phyloP scores from a whole-genome alignment of 2,329 filamentous ascomycete species.

The Tolypocladium pustulatum region DNA sequence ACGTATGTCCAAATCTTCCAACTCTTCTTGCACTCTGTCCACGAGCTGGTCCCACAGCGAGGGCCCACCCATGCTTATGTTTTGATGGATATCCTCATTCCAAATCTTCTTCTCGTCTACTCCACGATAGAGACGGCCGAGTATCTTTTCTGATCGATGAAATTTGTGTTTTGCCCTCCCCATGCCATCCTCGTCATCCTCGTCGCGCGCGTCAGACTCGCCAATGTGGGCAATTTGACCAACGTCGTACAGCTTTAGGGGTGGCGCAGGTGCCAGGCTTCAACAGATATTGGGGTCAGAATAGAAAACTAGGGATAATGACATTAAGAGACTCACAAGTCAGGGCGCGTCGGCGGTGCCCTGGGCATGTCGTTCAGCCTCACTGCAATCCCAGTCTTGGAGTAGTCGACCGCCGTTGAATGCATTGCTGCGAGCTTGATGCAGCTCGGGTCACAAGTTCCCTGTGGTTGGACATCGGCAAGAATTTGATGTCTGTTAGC shows the following conservation, averaged over 20 bases:
- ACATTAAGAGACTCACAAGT: slow-evolving; percentile 36
- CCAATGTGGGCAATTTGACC: slow-evolving; percentile 27
- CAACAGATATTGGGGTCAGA: background rate
- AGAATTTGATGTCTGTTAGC: slow-evolving; percentile 53
- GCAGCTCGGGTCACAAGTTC: slow-evolving; percentile 44
- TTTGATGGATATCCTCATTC: slow-evolving; percentile 31
- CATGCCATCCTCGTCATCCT: slow-evolving; percentile 30
- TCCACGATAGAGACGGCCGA: slow-evolving; percentile 60
- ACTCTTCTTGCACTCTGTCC: slow-evolving; percentile 8
- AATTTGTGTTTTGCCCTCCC: slow-evolving; percentile 37
- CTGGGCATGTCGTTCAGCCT: slow-evolving; percentile 32
- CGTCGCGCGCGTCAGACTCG: slow-evolving; percentile 22
- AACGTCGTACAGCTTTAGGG: slow-evolving; percentile 32
- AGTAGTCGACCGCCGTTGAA: slow-evolving; percentile 65
- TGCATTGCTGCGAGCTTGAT: slow-evolving; percentile 49
- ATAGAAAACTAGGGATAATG: background rate
- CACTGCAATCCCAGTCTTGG: slow-evolving; percentile 59
- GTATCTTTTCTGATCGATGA: slow-evolving; percentile 56
- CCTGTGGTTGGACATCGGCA: slow-evolving; percentile 43
- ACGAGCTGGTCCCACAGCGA: slow-evolving; percentile 35
- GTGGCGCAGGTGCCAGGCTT: slow-evolving; percentile 36
- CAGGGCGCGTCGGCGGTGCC: slow-evolving; percentile 31
- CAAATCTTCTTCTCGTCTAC: slow-evolving; percentile 65
- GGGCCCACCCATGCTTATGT: slow-evolving; percentile 11
- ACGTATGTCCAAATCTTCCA: slow-evolving; percentile 6